Percentiles rank a stretch among this genome's conserved stretches.
Evolutionary conservation across 179 eudicot genomes (phyloP).

Genomic region (Spergularia azorica): DNA sequence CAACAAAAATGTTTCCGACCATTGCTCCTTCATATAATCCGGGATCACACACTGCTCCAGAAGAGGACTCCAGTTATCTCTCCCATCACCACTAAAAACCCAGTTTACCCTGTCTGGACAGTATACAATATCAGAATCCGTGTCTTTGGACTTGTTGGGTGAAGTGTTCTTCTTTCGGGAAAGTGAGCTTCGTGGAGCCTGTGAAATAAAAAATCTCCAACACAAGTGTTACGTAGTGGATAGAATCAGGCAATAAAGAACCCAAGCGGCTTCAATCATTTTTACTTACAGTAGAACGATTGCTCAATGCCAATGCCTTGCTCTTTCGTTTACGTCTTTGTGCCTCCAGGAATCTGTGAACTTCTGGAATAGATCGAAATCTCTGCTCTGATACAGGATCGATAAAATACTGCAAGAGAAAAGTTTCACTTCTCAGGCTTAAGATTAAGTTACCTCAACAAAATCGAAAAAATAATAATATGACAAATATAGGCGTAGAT

Average conservation of each 20-base stretch:
- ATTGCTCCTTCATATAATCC: conserved; percentile 57
- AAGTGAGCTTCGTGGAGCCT: conserved; percentile 37
- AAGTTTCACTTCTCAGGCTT: not conserved
- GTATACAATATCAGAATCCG: conserved; percentile 34
- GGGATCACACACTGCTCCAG: conserved; percentile 50
- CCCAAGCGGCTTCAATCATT: not conserved
- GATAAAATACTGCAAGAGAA: conserved; percentile 62
- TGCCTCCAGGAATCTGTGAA: conserved; percentile 35
- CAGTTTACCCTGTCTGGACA: conserved; percentile 70
- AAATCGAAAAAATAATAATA: too few relatives aligned
- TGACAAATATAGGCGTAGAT: too few relatives aligned
- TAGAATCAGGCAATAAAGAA: not conserved
- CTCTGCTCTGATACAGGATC: conserved; percentile 62
- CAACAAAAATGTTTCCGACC: conserved; percentile 56
- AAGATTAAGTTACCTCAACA: conserved; percentile 3
- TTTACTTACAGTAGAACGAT: conserved; percentile 44
- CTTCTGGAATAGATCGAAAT: conserved; percentile 59
- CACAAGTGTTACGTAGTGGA: conserved; percentile 13
- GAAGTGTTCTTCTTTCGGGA: conserved; percentile 39
- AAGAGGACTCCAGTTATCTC: conserved; percentile 62
- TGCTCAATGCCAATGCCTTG: conserved; percentile 40
- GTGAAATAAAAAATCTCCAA: not conserved
- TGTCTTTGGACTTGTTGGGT: conserved; percentile 31
- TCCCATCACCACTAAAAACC: conserved; percentile 61
- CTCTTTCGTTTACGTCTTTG: conserved; percentile 27